Percentiles rank a stretch among this genome's conserved stretches.
These are phyloP conservation scores for Kazachstania sp. DNA, from an alignment of 1,139 yeast species.

Conservation along the genomic window DNA sequence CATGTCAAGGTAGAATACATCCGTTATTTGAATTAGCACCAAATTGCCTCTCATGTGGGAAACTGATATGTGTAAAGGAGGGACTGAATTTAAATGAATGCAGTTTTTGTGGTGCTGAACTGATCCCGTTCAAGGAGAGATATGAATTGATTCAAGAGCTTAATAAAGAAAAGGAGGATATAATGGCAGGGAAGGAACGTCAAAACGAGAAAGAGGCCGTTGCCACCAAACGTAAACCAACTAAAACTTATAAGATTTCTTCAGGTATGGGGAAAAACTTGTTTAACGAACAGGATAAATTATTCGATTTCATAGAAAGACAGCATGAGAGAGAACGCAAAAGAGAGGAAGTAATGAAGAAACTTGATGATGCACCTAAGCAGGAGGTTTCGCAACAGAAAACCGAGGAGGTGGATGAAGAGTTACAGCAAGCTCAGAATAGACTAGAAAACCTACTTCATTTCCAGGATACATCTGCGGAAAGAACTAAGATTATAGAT, in stretches of 20 bases:
- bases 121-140: constrained; percentile 54
- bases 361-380: constrained; percentile 8
- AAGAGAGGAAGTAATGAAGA: constrained; percentile 15
- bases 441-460: constrained; percentile 63
- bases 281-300: constrained; percentile 59
- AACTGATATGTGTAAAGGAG: constrained; percentile 80
- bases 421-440: constrained; percentile 58
- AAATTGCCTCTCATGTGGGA: constrained; percentile 89
- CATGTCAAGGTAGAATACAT: constrained; percentile 79
- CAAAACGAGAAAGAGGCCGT: constrained; percentile 5
- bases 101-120: constrained; percentile 64
- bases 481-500: constrained; percentile 85
- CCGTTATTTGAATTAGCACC: constrained; percentile 87
- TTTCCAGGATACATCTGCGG: constrained; percentile 81
- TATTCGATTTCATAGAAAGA: constrained; percentile 45
- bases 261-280: constrained; percentile 53
- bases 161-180: constrained; percentile 40
- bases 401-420: constrained; percentile 38
- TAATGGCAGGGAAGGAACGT: constrained; percentile 23
- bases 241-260: constrained; percentile 19
- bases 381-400: constrained; percentile 23
- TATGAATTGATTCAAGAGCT: constrained; percentile 48
- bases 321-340: constrained; percentile 27
- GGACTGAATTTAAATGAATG: constrained; percentile 77
- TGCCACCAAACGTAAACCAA: constrained; percentile 16